Conservation (phyloP, 345 rosid species). For the Populus davidiana region DNA sequence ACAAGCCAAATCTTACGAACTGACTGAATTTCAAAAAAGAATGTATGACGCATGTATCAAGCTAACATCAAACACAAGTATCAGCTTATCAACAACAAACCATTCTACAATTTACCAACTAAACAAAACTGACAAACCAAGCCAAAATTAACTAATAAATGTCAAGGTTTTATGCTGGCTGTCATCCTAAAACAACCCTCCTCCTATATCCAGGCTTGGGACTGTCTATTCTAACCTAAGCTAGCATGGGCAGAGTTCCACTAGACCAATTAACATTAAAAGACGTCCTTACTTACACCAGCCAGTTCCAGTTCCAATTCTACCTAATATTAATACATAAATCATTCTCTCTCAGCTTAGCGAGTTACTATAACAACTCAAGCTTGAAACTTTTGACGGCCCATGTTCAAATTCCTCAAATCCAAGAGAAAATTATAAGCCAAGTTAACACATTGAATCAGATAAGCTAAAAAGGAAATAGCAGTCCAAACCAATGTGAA, state of each 20-base stretch:
- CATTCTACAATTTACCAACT: neutral
- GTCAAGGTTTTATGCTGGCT: neutral
- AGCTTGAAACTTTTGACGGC: neutral
- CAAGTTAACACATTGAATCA: neutral
- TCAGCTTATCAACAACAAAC: neutral
- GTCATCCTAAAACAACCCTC: neutral
- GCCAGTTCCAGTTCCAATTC: neutral
- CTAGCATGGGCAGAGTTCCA: neutral
- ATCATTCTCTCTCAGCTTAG: neutral
- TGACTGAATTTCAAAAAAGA: neutral
- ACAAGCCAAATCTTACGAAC: neutral
- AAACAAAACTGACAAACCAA: neutral
- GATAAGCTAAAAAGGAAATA: neutral
- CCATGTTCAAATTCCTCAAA: neutral
- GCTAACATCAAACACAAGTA: neutral
- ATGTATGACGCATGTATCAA: neutral
- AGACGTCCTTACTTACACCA: neutral
- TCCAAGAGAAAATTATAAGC: neutral
- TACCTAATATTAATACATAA: neutral
- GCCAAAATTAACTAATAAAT: neutral
- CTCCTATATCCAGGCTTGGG: neutral
- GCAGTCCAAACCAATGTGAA: neutral
- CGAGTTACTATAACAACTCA: neutral
- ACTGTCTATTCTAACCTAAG: neutral
- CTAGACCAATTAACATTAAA: neutral